Base-by-base conservation (phyloP, 208 protist species). In the Leishmania mexicana region DNA sequence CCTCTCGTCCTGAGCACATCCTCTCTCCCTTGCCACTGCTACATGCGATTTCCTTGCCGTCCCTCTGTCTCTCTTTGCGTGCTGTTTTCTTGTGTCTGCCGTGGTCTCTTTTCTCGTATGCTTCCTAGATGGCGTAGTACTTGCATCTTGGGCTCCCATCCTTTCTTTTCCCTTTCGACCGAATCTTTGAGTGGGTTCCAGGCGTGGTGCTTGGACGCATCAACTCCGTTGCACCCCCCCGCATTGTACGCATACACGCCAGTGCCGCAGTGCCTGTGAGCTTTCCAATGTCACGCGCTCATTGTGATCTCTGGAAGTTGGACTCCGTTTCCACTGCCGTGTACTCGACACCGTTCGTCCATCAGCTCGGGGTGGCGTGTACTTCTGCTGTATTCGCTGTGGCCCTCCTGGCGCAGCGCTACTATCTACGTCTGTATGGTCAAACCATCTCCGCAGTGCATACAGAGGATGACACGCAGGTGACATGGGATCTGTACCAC, bases 391-490 rank as follows among this genome's bases (percentile, higher is more conserved):
- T 88, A 17, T 80, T 90, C n/a, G 64, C 83, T 0, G 45, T 92
- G 2, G 57, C 84, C 42, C 75, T 89, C 10, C 15, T 87, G 19
- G 7, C 88, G 24, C 90, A 97, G 79, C 88, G 92, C 24, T 81
- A 89, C 47, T 83, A 84, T 40, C 84, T 97, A 38, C 83, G 84
- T 21, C 47, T 85, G 0, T 93, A 85, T 54, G 81, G 88, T n/a
- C 65, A 74, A 35, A 60, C 74, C 28, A 90, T 93, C n/a, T 51
- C 75, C 6, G 42, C 79, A 1, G 85, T 95, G 51, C 87, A 87
- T 68, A 94, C 90, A 17, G 86, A 91, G 76, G 92, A 95, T 70
- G 94, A 97, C 68, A 80, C 89, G 7, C 72, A 87, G 11, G 87
- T 94, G 28, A 92, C 88, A 38, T 74, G 83, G 42, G 91, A 85